These are phyloP conservation scores for Glutinoglossum americanum DNA, from an alignment of 495 filamentous ascomycete species.

Conservation along the genomic window DNA sequence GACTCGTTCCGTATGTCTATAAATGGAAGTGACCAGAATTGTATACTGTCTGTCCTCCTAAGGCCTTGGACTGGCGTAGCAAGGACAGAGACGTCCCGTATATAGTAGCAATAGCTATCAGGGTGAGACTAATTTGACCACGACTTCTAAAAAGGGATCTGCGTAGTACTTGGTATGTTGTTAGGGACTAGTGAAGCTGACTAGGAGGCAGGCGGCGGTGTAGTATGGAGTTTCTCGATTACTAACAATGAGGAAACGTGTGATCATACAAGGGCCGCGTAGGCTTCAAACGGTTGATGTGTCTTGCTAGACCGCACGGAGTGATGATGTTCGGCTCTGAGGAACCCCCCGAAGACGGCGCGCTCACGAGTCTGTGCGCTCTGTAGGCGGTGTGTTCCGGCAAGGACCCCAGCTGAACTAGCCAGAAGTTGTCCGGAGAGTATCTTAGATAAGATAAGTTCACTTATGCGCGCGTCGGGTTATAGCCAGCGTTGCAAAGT, in stretches of 20 bases:
- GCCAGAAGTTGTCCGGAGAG: neutral
- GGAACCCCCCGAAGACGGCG: neutral
- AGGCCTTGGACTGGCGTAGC: neutral
- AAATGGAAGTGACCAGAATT: neutral
- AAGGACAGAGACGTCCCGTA: neutral
- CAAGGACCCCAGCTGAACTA: neutral
- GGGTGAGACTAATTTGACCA: neutral
- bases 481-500: neutral
- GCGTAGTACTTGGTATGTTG: neutral
- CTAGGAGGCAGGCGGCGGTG: neutral
- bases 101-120: neutral
- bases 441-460: neutral
- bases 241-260: neutral
- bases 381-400: neutral
- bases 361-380: neutral
- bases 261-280: neutral
- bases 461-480: neutral
- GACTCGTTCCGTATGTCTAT: neutral
- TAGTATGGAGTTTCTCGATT: neutral
- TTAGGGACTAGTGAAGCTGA: neutral
- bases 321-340: neutral
- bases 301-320: neutral
- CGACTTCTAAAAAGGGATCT: neutral
- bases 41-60: neutral
- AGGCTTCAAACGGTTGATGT: neutral